Percentiles rank a stretch among this genome's conserved stretches.
phyloP scores from a whole-genome alignment of 768 basidiomycete genomes.

The Boletus insuetus region DNA sequence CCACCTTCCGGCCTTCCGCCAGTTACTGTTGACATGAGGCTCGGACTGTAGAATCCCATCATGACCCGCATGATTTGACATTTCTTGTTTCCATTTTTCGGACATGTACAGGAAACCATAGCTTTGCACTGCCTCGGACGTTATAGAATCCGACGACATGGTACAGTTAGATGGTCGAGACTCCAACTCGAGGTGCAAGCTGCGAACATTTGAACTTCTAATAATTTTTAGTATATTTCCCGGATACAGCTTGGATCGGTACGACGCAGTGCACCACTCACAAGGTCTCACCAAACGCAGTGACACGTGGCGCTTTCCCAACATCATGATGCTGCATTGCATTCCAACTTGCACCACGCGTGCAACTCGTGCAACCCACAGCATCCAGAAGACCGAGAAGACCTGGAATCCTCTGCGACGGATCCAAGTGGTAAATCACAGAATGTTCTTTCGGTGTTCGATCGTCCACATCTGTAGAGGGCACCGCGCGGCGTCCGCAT shows the following conservation, averaged over 20 bases:
- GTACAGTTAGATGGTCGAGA: too few species aligned
- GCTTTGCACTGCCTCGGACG: background rate
- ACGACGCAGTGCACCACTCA: background rate
- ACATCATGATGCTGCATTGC: conserved; percentile 3
- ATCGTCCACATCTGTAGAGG: background rate
- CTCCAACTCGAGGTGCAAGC: too few species aligned
- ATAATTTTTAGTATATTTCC: too few species aligned
- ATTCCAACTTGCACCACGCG: background rate
- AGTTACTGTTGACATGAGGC: background rate
- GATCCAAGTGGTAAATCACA: conserved; percentile 5
- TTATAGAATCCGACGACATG: too few species aligned
- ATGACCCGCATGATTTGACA: background rate
- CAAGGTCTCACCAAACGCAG: background rate
- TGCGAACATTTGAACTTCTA: too few species aligned
- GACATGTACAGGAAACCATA: background rate
- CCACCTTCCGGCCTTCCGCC: background rate
- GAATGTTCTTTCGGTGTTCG: conserved; percentile 15
- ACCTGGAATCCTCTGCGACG: background rate
- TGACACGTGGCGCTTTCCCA: background rate
- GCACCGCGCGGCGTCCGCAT: conserved; percentile 20
- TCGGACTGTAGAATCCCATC: conserved; percentile 1
- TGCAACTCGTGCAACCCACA: conserved; percentile 5
- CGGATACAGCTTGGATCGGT: too few species aligned
- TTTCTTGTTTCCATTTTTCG: conserved; percentile 9
- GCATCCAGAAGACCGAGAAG: conserved; percentile 22